Percentiles rank a stretch among this genome's conserved stretches.
Conservation (phyloP, 179 eudicot genomes). For the Silene noctiflora region DNA sequence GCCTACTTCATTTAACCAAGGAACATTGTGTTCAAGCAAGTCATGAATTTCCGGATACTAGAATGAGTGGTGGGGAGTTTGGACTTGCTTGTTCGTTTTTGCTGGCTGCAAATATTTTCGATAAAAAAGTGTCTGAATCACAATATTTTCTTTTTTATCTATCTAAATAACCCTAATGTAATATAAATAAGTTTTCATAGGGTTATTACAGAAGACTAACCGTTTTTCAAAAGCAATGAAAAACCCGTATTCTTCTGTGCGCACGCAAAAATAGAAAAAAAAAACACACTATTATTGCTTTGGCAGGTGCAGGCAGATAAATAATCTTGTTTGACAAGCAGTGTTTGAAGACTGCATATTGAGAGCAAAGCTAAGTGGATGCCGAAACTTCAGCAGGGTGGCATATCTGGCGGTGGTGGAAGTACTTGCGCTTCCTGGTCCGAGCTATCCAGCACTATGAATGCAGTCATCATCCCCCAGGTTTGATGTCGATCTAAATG, state of each 20-base stretch:
- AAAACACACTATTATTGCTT: neutral
- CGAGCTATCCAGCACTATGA: conserved; percentile 39
- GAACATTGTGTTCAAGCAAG: neutral
- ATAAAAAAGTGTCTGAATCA: too few relatives aligned
- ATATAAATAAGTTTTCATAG: neutral
- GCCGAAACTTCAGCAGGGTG: conserved; percentile 30
- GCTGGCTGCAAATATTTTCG: neutral
- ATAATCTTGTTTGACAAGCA: neutral
- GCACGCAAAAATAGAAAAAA: neutral
- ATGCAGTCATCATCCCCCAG: conserved; percentile 52
- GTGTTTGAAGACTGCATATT: neutral
- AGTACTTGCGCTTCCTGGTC: conserved; percentile 16
- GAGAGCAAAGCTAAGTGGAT: neutral
- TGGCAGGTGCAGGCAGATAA: neutral
- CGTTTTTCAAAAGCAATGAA: neutral
- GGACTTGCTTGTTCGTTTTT: neutral
- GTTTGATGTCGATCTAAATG: conserved; percentile 46
- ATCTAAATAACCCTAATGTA: too few relatives aligned
- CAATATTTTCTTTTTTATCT: too few relatives aligned
- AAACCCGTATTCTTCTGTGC: neutral
- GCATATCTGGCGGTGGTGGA: conserved; percentile 41
- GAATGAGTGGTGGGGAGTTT: too few relatives aligned
- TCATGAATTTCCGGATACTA: neutral
- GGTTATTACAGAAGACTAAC: neutral
- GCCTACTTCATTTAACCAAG: neutral